A percentile compares a stretch with the other conserved stretches of the same genome.
Conservation (phyloP, 2,329 filamentous ascomycete genomes). For the Alternaria tenuissima region DNA sequence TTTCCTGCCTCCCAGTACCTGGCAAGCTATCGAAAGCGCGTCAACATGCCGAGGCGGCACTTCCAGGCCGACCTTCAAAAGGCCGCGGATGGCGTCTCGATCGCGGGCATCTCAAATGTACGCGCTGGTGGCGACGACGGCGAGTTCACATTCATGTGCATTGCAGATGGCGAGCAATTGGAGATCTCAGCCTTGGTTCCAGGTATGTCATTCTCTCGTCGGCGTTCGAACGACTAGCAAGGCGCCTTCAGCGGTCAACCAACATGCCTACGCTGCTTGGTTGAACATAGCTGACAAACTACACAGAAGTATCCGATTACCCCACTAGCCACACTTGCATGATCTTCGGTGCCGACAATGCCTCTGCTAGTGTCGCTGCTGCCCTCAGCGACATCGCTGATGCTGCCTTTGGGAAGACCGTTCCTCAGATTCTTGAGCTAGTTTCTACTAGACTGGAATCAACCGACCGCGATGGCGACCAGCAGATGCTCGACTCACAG, state of each 20-base stretch:
- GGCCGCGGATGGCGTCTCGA: constrained; percentile 48
- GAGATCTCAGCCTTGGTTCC: constrained; percentile 51
- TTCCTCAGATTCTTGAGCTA: constrained; percentile 60
- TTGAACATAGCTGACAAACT: not conserved
- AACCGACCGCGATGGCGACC: constrained; percentile 53
- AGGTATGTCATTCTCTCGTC: constrained; percentile 27
- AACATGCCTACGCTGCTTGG: not conserved
- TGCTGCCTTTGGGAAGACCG: constrained; percentile 52
- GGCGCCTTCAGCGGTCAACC: not conserved
- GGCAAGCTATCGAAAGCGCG: not conserved
- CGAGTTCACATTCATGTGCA: constrained; percentile 68
- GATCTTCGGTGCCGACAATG: constrained; percentile 62
- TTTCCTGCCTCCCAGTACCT: rapidly evolving
- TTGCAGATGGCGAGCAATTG: constrained; percentile 40
- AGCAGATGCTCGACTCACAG: constrained; percentile 53
- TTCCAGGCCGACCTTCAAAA: constrained; percentile 68
- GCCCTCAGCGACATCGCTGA: constrained; percentile 59
- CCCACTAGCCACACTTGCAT: constrained; percentile 66
- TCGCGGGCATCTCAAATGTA: constrained; percentile 64
- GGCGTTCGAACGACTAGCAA: not conserved
- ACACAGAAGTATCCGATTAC: constrained; percentile 66
- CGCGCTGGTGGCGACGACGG: constrained; percentile 73
- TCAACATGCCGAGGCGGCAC: constrained; percentile 69
- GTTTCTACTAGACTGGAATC: constrained; percentile 51
- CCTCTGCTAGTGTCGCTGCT: constrained; percentile 53